phyloP scores from a whole-genome alignment of 108 stramenopile genomes.

The Pseudonitzschia delicatissima region DNA sequence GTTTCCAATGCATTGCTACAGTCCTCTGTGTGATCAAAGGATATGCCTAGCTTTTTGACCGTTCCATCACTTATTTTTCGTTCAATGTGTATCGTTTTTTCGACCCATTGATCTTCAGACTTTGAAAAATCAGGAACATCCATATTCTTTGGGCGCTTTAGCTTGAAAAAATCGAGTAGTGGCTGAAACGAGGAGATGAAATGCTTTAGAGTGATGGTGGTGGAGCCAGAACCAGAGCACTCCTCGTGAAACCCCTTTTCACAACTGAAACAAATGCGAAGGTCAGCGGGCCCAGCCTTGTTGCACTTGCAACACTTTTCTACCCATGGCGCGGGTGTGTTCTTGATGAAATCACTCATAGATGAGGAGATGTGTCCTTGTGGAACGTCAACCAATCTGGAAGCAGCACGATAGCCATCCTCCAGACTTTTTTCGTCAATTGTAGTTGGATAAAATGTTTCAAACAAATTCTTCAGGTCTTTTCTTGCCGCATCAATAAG shows the following conservation, averaged over 20 bases:
- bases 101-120: not conserved
- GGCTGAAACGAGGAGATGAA: slow-evolving; percentile 10
- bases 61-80: slow-evolving; percentile 3
- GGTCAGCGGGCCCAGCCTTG: not conserved
- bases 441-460: not conserved
- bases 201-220: not conserved
- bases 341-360: slow-evolving; percentile 13
- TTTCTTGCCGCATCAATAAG: slow-evolving; percentile 18
- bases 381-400: not conserved
- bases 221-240: slow-evolving; percentile 2
- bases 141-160: not conserved
- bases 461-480: slow-evolving; percentile 22
- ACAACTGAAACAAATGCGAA: slow-evolving; percentile 20
- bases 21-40: slow-evolving; percentile 9
- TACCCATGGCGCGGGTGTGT: slow-evolving; percentile 23
- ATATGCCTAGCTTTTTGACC: slow-evolving; percentile 7
- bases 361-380: not conserved
- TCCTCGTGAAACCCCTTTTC: slow-evolving; percentile 12
- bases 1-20: slow-evolving; percentile 11
- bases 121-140: slow-evolving; percentile 16
- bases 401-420: slow-evolving; percentile 3
- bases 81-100: slow-evolving; percentile 7
- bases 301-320: slow-evolving; percentile 7
- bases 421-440: not conserved
- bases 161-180: not conserved